Conservation (phyloP, 1,139 yeast genomes). For the Spathaspora sp. region DNA sequence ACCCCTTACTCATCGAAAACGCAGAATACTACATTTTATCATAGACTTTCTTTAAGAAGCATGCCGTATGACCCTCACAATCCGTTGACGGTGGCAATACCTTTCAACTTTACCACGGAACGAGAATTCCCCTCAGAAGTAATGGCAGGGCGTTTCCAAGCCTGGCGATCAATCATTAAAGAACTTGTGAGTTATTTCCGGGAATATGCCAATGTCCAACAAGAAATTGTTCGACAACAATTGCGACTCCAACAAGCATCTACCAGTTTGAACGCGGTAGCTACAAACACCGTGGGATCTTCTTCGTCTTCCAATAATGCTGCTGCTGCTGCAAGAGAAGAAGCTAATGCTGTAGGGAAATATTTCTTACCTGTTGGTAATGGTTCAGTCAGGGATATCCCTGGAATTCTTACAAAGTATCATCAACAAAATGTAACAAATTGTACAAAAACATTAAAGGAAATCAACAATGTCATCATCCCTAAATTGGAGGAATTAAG, state of each 20-base stretch:
- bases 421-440: slow-evolving; percentile 72
- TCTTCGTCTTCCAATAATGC: slow-evolving; percentile 2
- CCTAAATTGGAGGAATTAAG: slow-evolving; percentile 87
- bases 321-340: slow-evolving; percentile 18
- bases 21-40: neutral
- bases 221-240: slow-evolving; percentile 83
- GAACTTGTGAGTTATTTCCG: slow-evolving; percentile 72
- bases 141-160: slow-evolving; percentile 75
- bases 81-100: slow-evolving; percentile 40
- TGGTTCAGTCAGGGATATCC: slow-evolving; percentile 82
- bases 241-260: slow-evolving; percentile 73
- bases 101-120: slow-evolving; percentile 31
- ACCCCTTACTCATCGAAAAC: neutral
- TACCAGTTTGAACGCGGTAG: slow-evolving; percentile 4
- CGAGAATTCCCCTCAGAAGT: slow-evolving; percentile 75
- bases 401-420: slow-evolving; percentile 67
- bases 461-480: slow-evolving; percentile 63
- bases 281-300: slow-evolving; percentile 6
- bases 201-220: slow-evolving; percentile 83
- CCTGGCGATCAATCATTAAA: slow-evolving; percentile 82
- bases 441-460: slow-evolving; percentile 69
- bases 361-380: slow-evolving; percentile 73
- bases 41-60: neutral
- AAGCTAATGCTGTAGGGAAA: slow-evolving; percentile 31
- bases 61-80: slow-evolving; percentile 21